Conservation (phyloP, 495 filamentous ascomycete species). For the Ramalina intermedia region DNA sequence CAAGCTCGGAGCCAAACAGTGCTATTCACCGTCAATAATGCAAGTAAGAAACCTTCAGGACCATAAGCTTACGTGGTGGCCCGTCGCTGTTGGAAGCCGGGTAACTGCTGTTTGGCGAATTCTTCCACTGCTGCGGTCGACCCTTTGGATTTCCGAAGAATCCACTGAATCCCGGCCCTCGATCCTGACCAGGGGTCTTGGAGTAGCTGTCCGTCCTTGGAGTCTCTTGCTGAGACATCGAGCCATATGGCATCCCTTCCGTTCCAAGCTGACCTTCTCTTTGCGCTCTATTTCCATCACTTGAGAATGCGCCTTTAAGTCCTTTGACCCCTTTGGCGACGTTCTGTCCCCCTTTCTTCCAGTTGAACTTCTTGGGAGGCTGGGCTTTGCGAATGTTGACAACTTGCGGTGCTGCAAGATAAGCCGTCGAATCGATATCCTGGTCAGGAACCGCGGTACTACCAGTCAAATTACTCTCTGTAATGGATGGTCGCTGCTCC, state of each 20-base stretch:
- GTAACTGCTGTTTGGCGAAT: constrained; percentile 40
- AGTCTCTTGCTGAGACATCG: constrained; percentile 21
- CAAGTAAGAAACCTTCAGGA: neutral
- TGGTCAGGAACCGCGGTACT: constrained; percentile 44
- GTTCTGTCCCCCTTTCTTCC: constrained; percentile 90
- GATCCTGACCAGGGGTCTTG: constrained; percentile 31
- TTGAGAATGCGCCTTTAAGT: constrained; percentile 66
- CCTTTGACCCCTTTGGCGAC: constrained; percentile 93
- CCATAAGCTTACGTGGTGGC: constrained; percentile 25
- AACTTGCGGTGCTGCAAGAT: constrained; percentile 70
- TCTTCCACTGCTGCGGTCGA: constrained; percentile 31
- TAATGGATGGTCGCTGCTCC: constrained; percentile 31
- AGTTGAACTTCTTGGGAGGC: constrained; percentile 79
- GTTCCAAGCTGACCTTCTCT: constrained; percentile 47
- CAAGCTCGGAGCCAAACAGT: constrained; percentile 85
- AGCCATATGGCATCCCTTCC: constrained; percentile 33
- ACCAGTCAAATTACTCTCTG: constrained; percentile 35
- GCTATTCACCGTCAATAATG: constrained; percentile 21
- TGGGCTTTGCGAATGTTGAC: constrained; percentile 86
- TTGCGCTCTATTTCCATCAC: constrained; percentile 30
- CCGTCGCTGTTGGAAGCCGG: constrained; percentile 40
- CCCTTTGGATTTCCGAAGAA: constrained; percentile 48
- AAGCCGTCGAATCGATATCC: constrained; percentile 51
- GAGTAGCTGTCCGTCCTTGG: constrained; percentile 13
- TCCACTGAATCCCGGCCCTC: constrained; percentile 53